Base-by-base conservation (phyloP, 768 basidiomycete species). In the Coprinopsis cinerea region DNA sequence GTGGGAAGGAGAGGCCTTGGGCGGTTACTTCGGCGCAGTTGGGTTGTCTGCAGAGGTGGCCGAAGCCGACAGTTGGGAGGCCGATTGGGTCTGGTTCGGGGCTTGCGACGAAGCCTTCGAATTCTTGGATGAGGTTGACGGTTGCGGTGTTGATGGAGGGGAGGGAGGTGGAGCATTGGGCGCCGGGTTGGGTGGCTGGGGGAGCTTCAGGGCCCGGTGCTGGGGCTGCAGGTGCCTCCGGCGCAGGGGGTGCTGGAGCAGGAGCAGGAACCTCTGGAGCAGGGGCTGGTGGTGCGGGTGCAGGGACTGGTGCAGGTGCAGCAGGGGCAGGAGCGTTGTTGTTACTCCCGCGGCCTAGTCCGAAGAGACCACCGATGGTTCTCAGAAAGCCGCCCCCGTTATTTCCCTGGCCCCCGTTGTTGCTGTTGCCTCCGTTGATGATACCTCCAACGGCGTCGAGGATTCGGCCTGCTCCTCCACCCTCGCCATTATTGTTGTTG, bases 31-130 rank as follows among this genome's bases (percentile, higher is more conserved):
- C 57, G 9, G 47, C 25, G 27, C 57, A 54, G 22, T 39, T 32
- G 1, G 49, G 44, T 2, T 53, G 48, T 23, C 59, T 35, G 55
- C 66, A 68, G 15, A 60, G 58, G 49, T 67, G 66, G n/a, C 66
- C 66, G 53, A 57, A 68, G 17, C 67, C 67, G 39, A 66, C 66
- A 13, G 64, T 68, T 25, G 59, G 62, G 39, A 68, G 59, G 10
- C 64, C 66, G 28, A 67, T 65, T 32, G 67, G 66, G 48, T 68
- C 67, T 1, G 66, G 67, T 10, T 56, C 47, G 15, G 67, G 67
- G 18, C 43, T 53, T 20, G 62, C 44, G 27, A 65, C 64, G 55
- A 68, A 65, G 10, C 65, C 63, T 57, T 67, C 65, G 55, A 64
- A 65, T 32, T 55, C 28, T 43, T 65, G 60, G 51, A 64, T 64